Evolutionary conservation across 1,139 yeast species (phyloP), one percentile per base, ranked within the genome.

Genomic region (Kodamaea sp.): DNA sequence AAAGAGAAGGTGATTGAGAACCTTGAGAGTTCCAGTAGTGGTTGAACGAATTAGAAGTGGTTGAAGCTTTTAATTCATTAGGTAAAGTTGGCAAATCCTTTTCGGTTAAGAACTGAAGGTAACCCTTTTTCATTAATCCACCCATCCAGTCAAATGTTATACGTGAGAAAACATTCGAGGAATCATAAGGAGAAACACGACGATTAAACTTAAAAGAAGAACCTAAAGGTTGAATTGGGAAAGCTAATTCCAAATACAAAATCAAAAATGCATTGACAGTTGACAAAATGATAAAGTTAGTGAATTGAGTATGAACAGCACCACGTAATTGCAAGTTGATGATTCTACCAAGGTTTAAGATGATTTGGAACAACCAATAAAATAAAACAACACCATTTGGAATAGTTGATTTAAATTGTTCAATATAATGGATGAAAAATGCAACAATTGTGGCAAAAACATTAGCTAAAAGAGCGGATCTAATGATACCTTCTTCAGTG

Each of bases 81-180:
- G 98, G 97, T 43, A 92, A 71, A 12, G 79, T 75, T 10, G 97
- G 97, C 49, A 92, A 73, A 60, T 92, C 97, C 2, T 69, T 67
- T 54, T 85, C 92, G 8, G 82, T 75, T 49, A 92, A 70, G 57
- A 64, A 92, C 41, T 83, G 81, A 24, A 70, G 62, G 56, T 85
- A 87, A 22, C 99, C 99, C 42, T 75, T 76, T 55, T 73, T 81
- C 96, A 92, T 90, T 55, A 92, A 69, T 5, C 83, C 86, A 2
- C 90, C 79, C 95, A 92, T 85, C 99, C 99, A 92, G 31, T 79
- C 70, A 60, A 92, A 92, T 0, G 95, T 81, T 42, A 94, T 68
- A 45, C 78, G 74, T 11, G 95, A 80, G 54, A 90, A 89, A 22
- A 89, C 66, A 55, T 90, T 85, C 8, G 99, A 95, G 28, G 65